Base-by-base conservation (phyloP, 306 rosid genomes). In the Corylus avellana region DNA sequence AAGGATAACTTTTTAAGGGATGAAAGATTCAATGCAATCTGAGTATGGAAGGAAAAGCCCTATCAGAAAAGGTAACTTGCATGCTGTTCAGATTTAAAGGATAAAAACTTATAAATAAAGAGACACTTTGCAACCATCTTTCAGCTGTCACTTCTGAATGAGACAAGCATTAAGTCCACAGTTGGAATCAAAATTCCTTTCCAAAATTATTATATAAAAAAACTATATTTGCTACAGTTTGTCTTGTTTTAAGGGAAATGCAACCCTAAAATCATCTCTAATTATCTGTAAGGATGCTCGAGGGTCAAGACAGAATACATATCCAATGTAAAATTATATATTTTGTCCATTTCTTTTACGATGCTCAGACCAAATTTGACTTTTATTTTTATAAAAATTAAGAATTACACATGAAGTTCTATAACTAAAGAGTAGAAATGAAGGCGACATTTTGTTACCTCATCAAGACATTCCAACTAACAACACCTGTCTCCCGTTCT, bases 401-500 rank as follows among this genome's bases (percentile, higher is more conserved):
- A 67, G 39, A 37, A 17, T 14, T 39, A 67, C 25, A 17, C 0
- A 32, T 27, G 16, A 62, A 62, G n/a, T 62, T 29, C 29, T 62
- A 27, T 29, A 29, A 29, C 27, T 27, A n/a, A 62, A 29, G 12
- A 25, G 7, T 18, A 67, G 8, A 67, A 67, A 18, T 39, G 18
- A 32, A 18, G 47, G 9, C 74, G 29, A 8, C 68, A 50, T 4
- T 42, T 17, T 75, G 63, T 62, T 88, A 94, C 97, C 98, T 86
- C 75, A 13, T 70, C 73, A 94, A 62, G 72, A 94, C 90, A 63
- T 88, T 92, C 96, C 88, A 91, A 81, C 97, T 92, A 63, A 92
- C 91, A 58, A 92, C 81, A 6, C 98, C 98, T 12, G 96, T 91
- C 79, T 92, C 98, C 74, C 93, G 80, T 74, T 94, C 98, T 87